Conservation (phyloP, 176 grass and related monocot species). For the Oryza glumipatula region DNA sequence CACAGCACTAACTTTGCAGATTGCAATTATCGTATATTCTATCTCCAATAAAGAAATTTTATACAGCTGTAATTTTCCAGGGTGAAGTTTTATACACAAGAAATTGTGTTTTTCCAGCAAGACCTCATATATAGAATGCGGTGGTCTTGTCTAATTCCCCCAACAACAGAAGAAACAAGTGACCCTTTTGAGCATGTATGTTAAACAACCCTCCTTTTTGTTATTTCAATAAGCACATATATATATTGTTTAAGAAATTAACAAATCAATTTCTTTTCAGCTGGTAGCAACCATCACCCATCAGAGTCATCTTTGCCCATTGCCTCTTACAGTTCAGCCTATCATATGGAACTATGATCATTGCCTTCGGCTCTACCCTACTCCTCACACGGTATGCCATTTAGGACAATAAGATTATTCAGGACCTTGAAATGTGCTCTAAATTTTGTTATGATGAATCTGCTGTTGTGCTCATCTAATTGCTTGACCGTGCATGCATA, state of each 20-base stretch:
- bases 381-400: slow-evolving; percentile 76
- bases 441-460: slow-evolving; percentile 28
- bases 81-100: slow-evolving; percentile 97
- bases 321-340: slow-evolving; percentile 92
- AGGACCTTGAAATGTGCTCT: slow-evolving; percentile 8
- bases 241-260: slow-evolving; percentile 11
- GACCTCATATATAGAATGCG: slow-evolving; percentile 98
- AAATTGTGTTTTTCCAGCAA: slow-evolving; percentile 96
- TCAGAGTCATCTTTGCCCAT: slow-evolving; percentile 97
- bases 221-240: background rate
- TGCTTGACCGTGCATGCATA: slow-evolving; percentile 21
- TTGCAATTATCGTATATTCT: slow-evolving; percentile 31
- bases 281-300: slow-evolving; percentile 95
- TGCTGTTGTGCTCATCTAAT: slow-evolving; percentile 22
- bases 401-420: slow-evolving; percentile 25
- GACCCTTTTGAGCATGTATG: slow-evolving; percentile 91
- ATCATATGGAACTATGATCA: slow-evolving; percentile 99
- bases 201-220: background rate
- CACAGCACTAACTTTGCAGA: background rate
- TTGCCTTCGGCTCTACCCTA: slow-evolving; percentile 90
- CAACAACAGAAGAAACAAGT: slow-evolving; percentile 84
- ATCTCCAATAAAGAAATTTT: slow-evolving; percentile 29
- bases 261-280: slow-evolving; percentile 51
- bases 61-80: slow-evolving; percentile 35
- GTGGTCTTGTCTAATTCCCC: slow-evolving; percentile 76